Conservation (phyloP, 352 stramenopile species). For the Phytophthora capsici region DNA sequence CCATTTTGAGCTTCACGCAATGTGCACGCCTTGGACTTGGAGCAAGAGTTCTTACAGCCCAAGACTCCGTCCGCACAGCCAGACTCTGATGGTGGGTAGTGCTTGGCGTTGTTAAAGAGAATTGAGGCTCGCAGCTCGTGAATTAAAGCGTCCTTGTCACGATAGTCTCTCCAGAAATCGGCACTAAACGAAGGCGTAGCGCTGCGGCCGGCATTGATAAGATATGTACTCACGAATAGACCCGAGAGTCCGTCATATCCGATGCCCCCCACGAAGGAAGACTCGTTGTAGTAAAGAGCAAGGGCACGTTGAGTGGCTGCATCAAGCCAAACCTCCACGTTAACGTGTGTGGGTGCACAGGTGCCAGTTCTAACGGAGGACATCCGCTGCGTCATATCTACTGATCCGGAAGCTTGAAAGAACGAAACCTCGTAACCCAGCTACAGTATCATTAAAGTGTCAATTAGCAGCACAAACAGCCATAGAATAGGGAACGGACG, state of each 20-base stretch:
- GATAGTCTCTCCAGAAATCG: slow-evolving; percentile 65
- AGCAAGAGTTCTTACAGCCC: slow-evolving; percentile 52
- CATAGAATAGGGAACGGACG: not conserved
- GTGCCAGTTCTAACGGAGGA: slow-evolving; percentile 35
- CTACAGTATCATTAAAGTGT: slow-evolving; percentile 12
- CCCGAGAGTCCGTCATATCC: slow-evolving; percentile 49
- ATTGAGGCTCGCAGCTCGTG: slow-evolving; percentile 27
- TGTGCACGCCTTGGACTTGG: slow-evolving; percentile 51
- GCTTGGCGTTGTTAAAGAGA: slow-evolving; percentile 29
- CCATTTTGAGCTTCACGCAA: slow-evolving; percentile 28
- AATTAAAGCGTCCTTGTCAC: slow-evolving; percentile 35
- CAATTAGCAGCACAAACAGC: not conserved
- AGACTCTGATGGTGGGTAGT: slow-evolving; percentile 34
- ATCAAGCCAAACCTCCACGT: slow-evolving; percentile 36
- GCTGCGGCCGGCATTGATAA: slow-evolving; percentile 44
- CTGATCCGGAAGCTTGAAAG: slow-evolving; percentile 21
- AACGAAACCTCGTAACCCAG: slow-evolving; percentile 55
- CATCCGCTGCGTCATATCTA: slow-evolving; percentile 46
- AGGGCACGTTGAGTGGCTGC: slow-evolving; percentile 14
- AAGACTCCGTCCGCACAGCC: slow-evolving; percentile 36
- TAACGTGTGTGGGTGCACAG: slow-evolving; percentile 39
- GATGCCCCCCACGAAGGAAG: slow-evolving; percentile 40
- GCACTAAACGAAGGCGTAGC: slow-evolving; percentile 33
- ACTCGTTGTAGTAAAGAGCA: slow-evolving; percentile 38
- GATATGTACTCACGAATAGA: slow-evolving; percentile 44